Conservation (phyloP, 371 early-diverging fungal genomes). For the Syncephalastrum contaminatum region DNA sequence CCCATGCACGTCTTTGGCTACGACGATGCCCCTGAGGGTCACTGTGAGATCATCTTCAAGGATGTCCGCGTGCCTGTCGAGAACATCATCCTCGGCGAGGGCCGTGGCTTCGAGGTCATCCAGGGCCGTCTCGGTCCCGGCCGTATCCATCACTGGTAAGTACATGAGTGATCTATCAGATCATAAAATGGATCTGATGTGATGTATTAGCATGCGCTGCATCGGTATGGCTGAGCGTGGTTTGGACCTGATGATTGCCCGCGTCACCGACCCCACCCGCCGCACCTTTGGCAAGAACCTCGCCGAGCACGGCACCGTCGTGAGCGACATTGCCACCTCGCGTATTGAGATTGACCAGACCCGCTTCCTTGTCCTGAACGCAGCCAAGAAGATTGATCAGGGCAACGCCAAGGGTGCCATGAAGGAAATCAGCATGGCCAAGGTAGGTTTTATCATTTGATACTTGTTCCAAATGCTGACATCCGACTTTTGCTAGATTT, state of each 20-base stretch:
- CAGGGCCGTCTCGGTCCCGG: slow-evolving; percentile 96
- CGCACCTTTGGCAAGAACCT: slow-evolving; percentile 85
- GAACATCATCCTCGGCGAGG: slow-evolving; percentile 91
- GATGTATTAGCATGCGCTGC: slow-evolving; percentile 78
- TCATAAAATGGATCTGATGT: too few species aligned
- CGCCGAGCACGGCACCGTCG: slow-evolving; percentile 78
- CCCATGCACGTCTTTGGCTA: slow-evolving; percentile 91
- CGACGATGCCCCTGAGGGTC: slow-evolving; percentile 96
- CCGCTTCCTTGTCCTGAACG: slow-evolving; percentile 84
- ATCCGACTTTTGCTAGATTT: slow-evolving; percentile 24
- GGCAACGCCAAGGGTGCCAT: slow-evolving; percentile 84
- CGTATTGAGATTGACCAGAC: slow-evolving; percentile 91
- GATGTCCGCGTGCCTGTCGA: slow-evolving; percentile 86
- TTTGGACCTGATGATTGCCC: slow-evolving; percentile 79
- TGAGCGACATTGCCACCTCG: slow-evolving; percentile 78
- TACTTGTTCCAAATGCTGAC: background rate
- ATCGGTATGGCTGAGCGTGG: slow-evolving; percentile 94
- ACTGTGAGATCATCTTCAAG: slow-evolving; percentile 89
- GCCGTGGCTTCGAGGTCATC: slow-evolving; percentile 95
- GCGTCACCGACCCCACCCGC: slow-evolving; percentile 83
- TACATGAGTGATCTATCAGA: background rate
- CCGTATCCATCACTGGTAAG: slow-evolving; percentile 69
- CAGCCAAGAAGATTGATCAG: slow-evolving; percentile 89
- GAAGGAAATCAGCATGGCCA: slow-evolving; percentile 94
- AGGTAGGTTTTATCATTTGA: slow-evolving; percentile 49